phyloP scores from a whole-genome alignment of 768 basidiomycete genomes.

The Russula lepida region DNA sequence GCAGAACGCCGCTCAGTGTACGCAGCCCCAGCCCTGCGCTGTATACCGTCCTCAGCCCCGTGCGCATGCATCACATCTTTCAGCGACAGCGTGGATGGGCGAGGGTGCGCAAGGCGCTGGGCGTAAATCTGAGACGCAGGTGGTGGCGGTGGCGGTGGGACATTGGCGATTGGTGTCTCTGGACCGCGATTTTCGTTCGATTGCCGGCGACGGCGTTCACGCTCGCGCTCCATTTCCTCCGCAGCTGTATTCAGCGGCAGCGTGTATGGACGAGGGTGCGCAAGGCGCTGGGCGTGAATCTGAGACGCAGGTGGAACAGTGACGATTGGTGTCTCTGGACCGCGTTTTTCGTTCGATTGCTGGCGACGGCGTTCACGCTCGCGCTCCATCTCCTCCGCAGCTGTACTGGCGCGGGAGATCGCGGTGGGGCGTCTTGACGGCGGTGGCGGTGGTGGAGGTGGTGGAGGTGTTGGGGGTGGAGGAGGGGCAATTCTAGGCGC shows the following conservation, averaged over 20 bases:
- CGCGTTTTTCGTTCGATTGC: constrained; percentile 15
- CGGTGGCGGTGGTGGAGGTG: neutral
- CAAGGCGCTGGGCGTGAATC: constrained; percentile 3
- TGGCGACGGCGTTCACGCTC: constrained; percentile 20
- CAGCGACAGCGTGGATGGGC: constrained; percentile 9
- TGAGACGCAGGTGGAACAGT: neutral
- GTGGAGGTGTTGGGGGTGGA: neutral
- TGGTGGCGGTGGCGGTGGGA: neutral
- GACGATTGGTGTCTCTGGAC: neutral
- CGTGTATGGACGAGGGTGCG: constrained; percentile 5
- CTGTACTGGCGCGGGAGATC: constrained; percentile 20
- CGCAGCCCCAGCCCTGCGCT: neutral
- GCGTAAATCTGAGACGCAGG: neutral
- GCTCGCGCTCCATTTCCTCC: constrained; percentile 18
- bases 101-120: constrained; percentile 8
- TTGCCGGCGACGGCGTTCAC: constrained; percentile 18
- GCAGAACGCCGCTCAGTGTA: constrained; percentile 13
- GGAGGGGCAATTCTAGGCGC: neutral
- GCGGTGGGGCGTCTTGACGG: neutral
- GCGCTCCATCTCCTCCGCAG: constrained; percentile 18
- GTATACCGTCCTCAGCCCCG: constrained; percentile 10
- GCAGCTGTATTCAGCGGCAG: constrained; percentile 16
- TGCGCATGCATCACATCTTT: constrained; percentile 7
- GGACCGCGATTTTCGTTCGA: constrained; percentile 13
- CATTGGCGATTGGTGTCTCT: neutral